Conservation (phyloP, 75 land plant species). For the Picea sitchensis region DNA sequence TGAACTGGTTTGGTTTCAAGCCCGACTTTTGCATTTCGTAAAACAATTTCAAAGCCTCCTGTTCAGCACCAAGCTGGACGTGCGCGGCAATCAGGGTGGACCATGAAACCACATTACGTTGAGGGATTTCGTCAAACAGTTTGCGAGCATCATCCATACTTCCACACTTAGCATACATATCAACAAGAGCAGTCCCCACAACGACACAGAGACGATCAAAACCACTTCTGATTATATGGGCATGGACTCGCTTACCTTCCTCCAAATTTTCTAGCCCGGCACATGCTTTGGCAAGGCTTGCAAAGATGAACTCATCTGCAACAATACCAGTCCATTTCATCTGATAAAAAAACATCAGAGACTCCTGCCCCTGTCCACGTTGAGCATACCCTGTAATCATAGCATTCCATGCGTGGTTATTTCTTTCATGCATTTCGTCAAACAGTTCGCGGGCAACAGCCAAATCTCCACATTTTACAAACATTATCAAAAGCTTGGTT, state of each 20-base stretch:
- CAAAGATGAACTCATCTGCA: slow-evolving; percentile 38
- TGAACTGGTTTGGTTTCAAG: slow-evolving; percentile 27
- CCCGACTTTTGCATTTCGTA: slow-evolving; percentile 30
- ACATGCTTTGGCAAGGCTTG: slow-evolving; percentile 11
- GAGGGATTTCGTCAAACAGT: neutral
- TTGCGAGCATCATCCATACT: neutral
- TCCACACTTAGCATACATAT: neutral
- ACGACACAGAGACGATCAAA: neutral
- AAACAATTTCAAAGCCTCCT: slow-evolving; percentile 31
- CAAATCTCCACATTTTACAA: neutral
- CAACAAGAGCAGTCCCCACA: neutral
- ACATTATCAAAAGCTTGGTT: no score
- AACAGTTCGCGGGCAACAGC: slow-evolving; percentile 20
- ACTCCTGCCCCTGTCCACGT: slow-evolving; percentile 23
- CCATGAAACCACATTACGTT: slow-evolving; percentile 36
- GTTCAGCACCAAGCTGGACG: slow-evolving; percentile 17
- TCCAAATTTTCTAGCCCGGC: neutral
- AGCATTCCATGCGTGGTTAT: slow-evolving; percentile 34
- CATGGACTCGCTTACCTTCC: neutral
- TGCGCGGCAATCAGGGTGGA: slow-evolving; percentile 24
- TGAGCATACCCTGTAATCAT: slow-evolving; percentile 40
- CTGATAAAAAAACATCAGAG: slow-evolving; percentile 25
- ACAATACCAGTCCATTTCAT: slow-evolving; percentile 19
- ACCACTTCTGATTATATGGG: neutral
- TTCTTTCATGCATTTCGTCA: slow-evolving; percentile 41